Base-by-base conservation (phyloP, 352 stramenopile species). In the Globisporangium sylvaticum region DNA sequence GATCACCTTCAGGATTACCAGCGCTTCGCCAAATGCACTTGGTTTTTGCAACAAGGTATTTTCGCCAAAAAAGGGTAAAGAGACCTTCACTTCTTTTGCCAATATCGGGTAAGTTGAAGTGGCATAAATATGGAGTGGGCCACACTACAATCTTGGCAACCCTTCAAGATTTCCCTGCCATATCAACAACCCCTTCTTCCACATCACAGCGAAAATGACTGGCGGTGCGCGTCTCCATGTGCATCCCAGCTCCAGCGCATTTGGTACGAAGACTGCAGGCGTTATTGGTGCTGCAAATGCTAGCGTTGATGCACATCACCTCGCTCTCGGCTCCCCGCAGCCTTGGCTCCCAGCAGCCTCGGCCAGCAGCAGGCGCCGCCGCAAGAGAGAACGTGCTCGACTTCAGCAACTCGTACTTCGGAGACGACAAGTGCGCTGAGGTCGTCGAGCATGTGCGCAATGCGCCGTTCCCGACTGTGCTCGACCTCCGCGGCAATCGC, bases 401-500 rank as follows among this genome's bases (percentile, higher is more conserved):
- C 71, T 89, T 81, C 60, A 92, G 86, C 73, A 92, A 91, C 66
- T 73, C 73, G 27, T 92, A 94, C 67, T 72, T 74, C 25, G 81
- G 84, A 15, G 84, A 94, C 63, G 80, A 89, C 58, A 90, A 91
- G 62, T 85, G 79, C 65, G 61, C 58, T 0, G 78, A 86, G 52
- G 81, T 94, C 63, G 66, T 85, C 10, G 74, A 81, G 15, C 76
- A 74, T 29, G 73, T 76, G 61, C 81, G 78, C 1, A 72, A 78
- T 18, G 75, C 77, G 18, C 69, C 68, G 10, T 62, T 68, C 27
- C 79, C 84, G 15, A 80, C 77, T 24, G 67, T 74, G 37, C 73
- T 94, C 14, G 84, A 95, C 57, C 67, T 94, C 29, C 75, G 85
- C 24, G 86, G 86, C 18, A 94, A 95, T 62, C 88, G 87, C 67